These are phyloP conservation scores for Vaccinium vitisidaea DNA, from an alignment of 148 eudicot species.

Conservation along the genomic window DNA sequence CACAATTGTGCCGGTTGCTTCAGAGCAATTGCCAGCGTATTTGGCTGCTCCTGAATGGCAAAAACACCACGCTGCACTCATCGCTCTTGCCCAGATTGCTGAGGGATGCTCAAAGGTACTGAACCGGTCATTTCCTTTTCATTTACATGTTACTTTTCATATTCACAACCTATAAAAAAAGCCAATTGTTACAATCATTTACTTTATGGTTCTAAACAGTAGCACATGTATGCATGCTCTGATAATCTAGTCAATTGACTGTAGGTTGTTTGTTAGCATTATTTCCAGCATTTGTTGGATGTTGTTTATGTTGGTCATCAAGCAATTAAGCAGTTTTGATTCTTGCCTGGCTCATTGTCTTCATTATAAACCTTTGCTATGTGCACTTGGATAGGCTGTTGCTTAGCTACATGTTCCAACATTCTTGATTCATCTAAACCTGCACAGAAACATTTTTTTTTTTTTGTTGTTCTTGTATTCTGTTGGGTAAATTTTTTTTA, in stretches of 20 bases:
- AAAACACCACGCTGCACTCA: slow-evolving; percentile 84
- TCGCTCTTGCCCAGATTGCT: slow-evolving; percentile 89
- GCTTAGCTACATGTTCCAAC: neutral
- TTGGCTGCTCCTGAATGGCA: slow-evolving; percentile 86
- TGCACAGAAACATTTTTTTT: neutral
- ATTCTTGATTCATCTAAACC: neutral
- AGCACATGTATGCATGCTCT: neutral
- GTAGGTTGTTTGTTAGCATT: neutral
- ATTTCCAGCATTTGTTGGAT: neutral
- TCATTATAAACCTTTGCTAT: neutral
- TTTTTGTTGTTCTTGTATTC: neutral
- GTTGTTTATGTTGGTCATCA: neutral
- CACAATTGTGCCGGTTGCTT: slow-evolving; percentile 85
- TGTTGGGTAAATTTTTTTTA: neutral
- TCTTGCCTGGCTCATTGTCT: neutral
- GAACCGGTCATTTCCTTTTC: neutral
- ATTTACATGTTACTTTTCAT: neutral
- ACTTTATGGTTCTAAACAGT: neutral
- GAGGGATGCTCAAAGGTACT: slow-evolving; percentile 92
- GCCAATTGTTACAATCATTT: neutral
- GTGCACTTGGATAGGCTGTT: neutral
- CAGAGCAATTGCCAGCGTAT: slow-evolving; percentile 65
- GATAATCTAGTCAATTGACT: neutral
- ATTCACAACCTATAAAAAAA: neutral
- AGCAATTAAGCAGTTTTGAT: neutral